phyloP scores from a whole-genome alignment of 2,329 filamentous ascomycete genomes.

The Aureobasidium zeae region DNA sequence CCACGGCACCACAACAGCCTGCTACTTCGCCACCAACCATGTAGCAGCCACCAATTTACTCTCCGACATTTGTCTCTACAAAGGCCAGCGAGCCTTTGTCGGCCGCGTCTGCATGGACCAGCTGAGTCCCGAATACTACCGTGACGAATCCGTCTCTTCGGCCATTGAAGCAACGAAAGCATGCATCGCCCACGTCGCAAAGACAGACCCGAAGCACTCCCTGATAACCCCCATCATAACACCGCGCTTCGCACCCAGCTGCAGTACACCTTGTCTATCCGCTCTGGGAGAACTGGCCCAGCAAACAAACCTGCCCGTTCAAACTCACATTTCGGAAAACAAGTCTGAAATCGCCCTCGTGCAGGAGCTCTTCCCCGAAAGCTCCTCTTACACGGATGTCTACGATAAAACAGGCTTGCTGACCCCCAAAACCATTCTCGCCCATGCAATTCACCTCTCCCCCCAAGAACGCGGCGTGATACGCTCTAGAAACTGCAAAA shows the following conservation, averaged over 20 bases:
- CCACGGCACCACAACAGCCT: constrained; percentile 84
- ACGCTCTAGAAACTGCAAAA: constrained; percentile 50
- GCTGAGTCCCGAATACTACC: constrained; percentile 66
- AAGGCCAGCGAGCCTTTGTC: constrained; percentile 82
- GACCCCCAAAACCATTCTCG: constrained; percentile 65
- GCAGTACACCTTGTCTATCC: constrained; percentile 46
- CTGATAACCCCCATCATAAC: constrained; percentile 76
- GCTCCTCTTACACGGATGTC: constrained; percentile 59
- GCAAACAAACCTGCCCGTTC: constrained; percentile 57
- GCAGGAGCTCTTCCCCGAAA: constrained; percentile 55
- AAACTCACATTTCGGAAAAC: constrained; percentile 90
- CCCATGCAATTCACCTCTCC: constrained; percentile 71
- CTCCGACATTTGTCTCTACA: constrained; percentile 66
- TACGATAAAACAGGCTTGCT: constrained; percentile 69
- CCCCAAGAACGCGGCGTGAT: constrained; percentile 59
- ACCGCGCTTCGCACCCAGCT: constrained; percentile 51
- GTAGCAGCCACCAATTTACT: constrained; percentile 85
- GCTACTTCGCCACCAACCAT: constrained; percentile 90
- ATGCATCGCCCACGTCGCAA: constrained; percentile 49
- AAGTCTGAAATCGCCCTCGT: constrained; percentile 64
- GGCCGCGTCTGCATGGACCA: constrained; percentile 94
- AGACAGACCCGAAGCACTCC: constrained; percentile 54
- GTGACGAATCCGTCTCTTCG: constrained; percentile 56
- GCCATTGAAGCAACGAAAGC: constrained; percentile 45
- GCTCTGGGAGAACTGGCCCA: constrained; percentile 56